These are phyloP conservation scores for Trebouxiophyceae sp. DNA, from an alignment of 163 green algal species.

Conservation along the genomic window DNA sequence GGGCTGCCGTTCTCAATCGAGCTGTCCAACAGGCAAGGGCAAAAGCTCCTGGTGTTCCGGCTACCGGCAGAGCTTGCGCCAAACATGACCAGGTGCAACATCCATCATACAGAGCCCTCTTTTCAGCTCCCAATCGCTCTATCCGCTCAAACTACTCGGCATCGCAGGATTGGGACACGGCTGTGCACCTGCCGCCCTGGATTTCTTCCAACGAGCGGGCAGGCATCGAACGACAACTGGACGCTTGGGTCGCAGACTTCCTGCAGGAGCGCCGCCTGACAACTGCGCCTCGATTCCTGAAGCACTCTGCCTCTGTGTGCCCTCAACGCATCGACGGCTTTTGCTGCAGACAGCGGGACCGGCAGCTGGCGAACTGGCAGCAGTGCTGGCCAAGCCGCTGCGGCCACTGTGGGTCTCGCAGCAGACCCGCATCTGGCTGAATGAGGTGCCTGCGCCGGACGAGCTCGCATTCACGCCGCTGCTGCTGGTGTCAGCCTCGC, in stretches of 20 bases:
- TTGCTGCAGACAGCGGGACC: slow-evolving; percentile 17
- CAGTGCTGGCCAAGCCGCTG: slow-evolving; percentile 75
- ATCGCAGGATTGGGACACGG: slow-evolving; percentile 50
- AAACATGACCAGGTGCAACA: not conserved
- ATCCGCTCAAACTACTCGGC: no score
- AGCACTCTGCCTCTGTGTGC: not conserved
- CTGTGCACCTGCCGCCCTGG: slow-evolving; percentile 79
- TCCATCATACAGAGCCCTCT: not conserved
- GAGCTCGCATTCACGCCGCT: slow-evolving; percentile 75
- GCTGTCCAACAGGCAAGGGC: no score
- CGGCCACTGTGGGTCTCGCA: slow-evolving; percentile 88
- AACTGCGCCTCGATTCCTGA: not conserved
- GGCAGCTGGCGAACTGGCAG: slow-evolving; percentile 46
- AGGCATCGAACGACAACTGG: slow-evolving; percentile 63
- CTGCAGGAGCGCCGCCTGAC: slow-evolving; percentile 21
- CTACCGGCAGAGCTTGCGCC: no score
- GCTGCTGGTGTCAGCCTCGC: slow-evolving; percentile 76
- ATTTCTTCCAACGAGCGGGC: slow-evolving; percentile 61
- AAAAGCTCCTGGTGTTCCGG: no score
- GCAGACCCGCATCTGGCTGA: slow-evolving; percentile 57
- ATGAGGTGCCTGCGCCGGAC: slow-evolving; percentile 41
- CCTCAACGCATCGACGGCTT: not conserved
- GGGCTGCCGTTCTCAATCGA: slow-evolving; percentile 81
- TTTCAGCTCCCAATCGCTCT: not conserved
- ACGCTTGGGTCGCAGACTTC: slow-evolving; percentile 62